phyloP scores from a whole-genome alignment of 495 filamentous ascomycete genomes.

The Penicillium pancosmium region DNA sequence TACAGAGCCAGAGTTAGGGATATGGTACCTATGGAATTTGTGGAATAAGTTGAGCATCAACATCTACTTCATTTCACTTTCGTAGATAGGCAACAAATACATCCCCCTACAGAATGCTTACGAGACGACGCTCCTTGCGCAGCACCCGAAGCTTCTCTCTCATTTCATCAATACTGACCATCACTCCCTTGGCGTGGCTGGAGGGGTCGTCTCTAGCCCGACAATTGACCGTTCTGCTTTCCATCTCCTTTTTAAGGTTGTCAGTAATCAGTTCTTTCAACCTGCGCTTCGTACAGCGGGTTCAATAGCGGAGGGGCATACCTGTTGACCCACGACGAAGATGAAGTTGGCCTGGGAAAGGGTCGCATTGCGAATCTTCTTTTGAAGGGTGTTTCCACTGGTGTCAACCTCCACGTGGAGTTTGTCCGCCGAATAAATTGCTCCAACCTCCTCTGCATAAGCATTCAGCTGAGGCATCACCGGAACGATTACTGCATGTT shows the following conservation, averaged over 20 bases:
- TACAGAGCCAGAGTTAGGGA: too few species aligned
- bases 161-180: slow-evolving; percentile 76
- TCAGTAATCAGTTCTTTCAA: too few species aligned
- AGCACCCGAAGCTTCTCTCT: slow-evolving; percentile 71
- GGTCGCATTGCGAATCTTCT: slow-evolving; percentile 92
- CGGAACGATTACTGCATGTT: too few species aligned
- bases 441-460: slow-evolving; percentile 83
- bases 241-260: slow-evolving; percentile 56
- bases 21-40: too few species aligned
- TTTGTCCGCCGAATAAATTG: slow-evolving; percentile 50
- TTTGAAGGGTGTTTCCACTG: slow-evolving; percentile 88
- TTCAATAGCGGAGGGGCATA: too few species aligned
- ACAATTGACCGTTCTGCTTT: slow-evolving; percentile 78
- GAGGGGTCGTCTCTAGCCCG: slow-evolving; percentile 86
- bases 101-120: too few species aligned
- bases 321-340: slow-evolving; percentile 80
- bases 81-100: slow-evolving; percentile 8
- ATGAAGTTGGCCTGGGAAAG: slow-evolving; percentile 90
- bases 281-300: too few species aligned
- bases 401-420: slow-evolving; percentile 87
- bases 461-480: slow-evolving; percentile 84
- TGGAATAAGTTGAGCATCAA: background rate
- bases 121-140: slow-evolving; percentile 62
- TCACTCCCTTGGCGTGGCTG: slow-evolving; percentile 72
- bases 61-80: slow-evolving; percentile 19